Percentiles rank a stretch among this genome's conserved stretches.
phyloP scores from a whole-genome alignment of 257 asterid species.

The Henckelia pumila region DNA sequence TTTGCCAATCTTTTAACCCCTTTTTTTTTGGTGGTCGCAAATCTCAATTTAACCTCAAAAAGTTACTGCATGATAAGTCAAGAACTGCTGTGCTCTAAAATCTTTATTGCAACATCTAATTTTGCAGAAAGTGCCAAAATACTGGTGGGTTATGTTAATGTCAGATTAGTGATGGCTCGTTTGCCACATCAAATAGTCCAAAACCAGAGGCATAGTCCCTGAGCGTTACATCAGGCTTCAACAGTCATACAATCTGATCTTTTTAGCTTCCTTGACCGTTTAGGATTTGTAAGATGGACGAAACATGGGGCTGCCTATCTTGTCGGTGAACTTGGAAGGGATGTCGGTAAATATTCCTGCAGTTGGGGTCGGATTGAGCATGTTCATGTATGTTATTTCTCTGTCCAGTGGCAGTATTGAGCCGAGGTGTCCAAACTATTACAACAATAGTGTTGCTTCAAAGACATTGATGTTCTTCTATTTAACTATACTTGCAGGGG shows the following conservation, averaged over 20 bases:
- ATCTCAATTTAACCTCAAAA: not conserved
- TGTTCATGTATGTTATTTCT: conserved; percentile 31
- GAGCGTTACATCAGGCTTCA: not conserved
- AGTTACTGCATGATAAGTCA: not conserved
- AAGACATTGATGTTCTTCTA: too few relatives aligned
- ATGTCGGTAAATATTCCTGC: conserved; percentile 68
- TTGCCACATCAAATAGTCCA: not conserved
- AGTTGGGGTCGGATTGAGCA: conserved; percentile 44
- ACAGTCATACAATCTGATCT: conserved; percentile 27
- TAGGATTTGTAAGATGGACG: conserved; percentile 56
- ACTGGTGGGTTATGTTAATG: not conserved
- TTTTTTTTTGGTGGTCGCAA: not conserved
- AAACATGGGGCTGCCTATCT: conserved; percentile 57
- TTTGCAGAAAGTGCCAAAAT: not conserved
- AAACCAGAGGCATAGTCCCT: not conserved
- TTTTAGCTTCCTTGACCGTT: conserved; percentile 63
- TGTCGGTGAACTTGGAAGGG: conserved; percentile 84
- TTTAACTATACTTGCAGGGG: too few relatives aligned
- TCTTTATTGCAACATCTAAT: not conserved
- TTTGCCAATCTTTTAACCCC: not conserved
- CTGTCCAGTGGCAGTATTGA: conserved; percentile 30
- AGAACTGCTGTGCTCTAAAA: not conserved
- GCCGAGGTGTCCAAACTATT: conserved; percentile 57
- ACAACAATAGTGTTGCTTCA: conserved; percentile 52
- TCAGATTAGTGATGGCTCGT: too few relatives aligned